Conservation (phyloP, 192 early-diverging fungal genomes). For the Umbelopsis sp. region DNA sequence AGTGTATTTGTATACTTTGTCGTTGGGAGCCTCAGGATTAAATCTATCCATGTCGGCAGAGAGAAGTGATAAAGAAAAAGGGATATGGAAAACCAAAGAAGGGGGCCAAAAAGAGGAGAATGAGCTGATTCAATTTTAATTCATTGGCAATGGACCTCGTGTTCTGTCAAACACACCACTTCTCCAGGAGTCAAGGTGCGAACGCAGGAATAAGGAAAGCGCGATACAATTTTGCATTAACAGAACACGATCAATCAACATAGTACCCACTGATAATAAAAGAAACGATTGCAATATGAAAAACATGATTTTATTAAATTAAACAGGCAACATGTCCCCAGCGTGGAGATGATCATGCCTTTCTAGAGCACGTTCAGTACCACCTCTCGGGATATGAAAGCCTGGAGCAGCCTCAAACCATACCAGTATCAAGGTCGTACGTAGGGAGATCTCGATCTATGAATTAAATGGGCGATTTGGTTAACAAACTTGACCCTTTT, state of each 20-base stretch:
- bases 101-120: constrained; percentile 6
- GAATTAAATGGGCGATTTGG: too few relatives aligned
- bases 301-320: too few relatives aligned
- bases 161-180: background rate
- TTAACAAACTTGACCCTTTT: background rate
- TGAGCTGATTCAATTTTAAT: background rate
- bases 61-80: background rate
- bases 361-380: too few relatives aligned
- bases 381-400: too few relatives aligned
- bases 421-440: too few relatives aligned
- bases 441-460: too few relatives aligned
- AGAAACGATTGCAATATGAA: too few relatives aligned
- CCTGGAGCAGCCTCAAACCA: too few relatives aligned
- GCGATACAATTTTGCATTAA: background rate
- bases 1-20: constrained; percentile 29
- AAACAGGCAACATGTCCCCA: too few relatives aligned
- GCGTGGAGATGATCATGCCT: too few relatives aligned
- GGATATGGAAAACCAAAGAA: background rate
- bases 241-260: too few relatives aligned
- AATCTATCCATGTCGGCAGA: constrained; percentile 4
- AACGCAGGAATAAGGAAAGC: constrained; percentile 6
- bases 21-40: constrained; percentile 30
- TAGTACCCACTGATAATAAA: too few relatives aligned
- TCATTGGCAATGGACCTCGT: constrained; percentile 9
- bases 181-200: background rate